Evolutionary conservation across 2,329 filamentous ascomycete genomes (phyloP), one percentile per base, ranked within the genome.

Genomic region (Leptographium radiaticola): DNA sequence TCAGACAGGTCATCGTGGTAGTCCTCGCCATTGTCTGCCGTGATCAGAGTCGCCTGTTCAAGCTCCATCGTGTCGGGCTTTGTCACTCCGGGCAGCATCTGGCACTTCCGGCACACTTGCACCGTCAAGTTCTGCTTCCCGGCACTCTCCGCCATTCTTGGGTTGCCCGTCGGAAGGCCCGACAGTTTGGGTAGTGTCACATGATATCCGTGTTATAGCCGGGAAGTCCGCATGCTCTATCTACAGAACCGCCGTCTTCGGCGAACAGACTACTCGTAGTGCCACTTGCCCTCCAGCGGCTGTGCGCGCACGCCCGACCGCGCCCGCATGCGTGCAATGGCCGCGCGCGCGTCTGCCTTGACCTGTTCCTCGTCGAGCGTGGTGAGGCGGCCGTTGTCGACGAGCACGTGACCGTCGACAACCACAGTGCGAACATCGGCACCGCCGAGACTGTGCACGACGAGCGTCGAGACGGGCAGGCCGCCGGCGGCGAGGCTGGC

Each of bases 361-460:
- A 53, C 30, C 16, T 43, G 33, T 4, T 49, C 52, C 30, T 53
- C 52, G 46, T 53, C 46, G 8, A 53, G 49, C 10, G 48, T 40
- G 20, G 30, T 34, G 11, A 53, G 18, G 15, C 15, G 31, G 31
- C 46, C 52, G 6, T 34, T 33, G 16, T 36, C 18, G 6, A 53
- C 45, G 10, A 49, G 12, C 10, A 48, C 33, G 5, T 18, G 20
- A 11, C 51, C 51, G 16, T 53, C 38, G 3, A 53, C 36, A 12
- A 53, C 51, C 9, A 53, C 51, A 12, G 18, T 53, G 16, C 30
- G 18, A 16, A 53, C 51, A 13, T 53, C 51, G 2, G 38, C 18
- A 8, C 34, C 51, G 12, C 34, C 13, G 18, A 47, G 44, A 30
- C 44, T 48, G 45, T 53, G 51, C 13, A 53, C 51, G 2, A 53